These are phyloP conservation scores for Stagonosporopsis cucurbitacearum DNA, from an alignment of 2,329 filamentous ascomycete species.

Conservation along the genomic window DNA sequence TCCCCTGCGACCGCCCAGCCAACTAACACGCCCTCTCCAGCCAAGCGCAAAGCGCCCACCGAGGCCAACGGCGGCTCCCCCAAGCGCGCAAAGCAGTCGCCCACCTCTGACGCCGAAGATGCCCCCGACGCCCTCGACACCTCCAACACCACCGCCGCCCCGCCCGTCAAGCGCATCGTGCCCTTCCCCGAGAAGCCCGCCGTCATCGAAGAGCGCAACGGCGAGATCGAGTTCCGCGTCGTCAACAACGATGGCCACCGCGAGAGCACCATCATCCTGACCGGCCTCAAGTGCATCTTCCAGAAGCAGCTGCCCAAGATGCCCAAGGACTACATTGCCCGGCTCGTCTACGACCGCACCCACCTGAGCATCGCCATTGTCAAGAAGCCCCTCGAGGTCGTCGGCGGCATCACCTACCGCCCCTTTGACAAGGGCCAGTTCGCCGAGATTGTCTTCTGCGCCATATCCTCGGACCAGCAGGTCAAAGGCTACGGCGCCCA, in stretches of 20 bases:
- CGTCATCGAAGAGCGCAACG: slow-evolving; percentile 89
- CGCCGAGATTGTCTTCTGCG: slow-evolving; percentile 98
- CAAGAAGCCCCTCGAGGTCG: slow-evolving; percentile 94
- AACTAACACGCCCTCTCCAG: slow-evolving; percentile 37
- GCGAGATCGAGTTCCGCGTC: slow-evolving; percentile 95
- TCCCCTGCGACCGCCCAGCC: not conserved
- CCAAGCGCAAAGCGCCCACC: slow-evolving; percentile 78
- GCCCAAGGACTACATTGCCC: slow-evolving; percentile 98
- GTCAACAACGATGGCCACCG: slow-evolving; percentile 94
- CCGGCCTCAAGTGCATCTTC: slow-evolving; percentile 95
- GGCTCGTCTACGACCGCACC: slow-evolving; percentile 94
- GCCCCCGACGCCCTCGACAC: slow-evolving; percentile 23
- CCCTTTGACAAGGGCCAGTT: slow-evolving; percentile 92
- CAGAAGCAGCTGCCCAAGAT: slow-evolving; percentile 99
- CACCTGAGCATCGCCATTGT: slow-evolving; percentile 97
- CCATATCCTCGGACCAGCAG: slow-evolving; percentile 96
- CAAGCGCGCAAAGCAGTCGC: slow-evolving; percentile 61
- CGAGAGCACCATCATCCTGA: slow-evolving; percentile 91
- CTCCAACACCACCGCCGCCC: slow-evolving; percentile 48
- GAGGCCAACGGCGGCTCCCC: slow-evolving; percentile 66
- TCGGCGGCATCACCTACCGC: slow-evolving; percentile 93
- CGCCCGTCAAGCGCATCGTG: slow-evolving; percentile 66
- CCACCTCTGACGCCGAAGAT: slow-evolving; percentile 41
- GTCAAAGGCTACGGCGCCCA: slow-evolving; percentile 98
- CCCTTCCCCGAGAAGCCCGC: slow-evolving; percentile 94